phyloP scores from a whole-genome alignment of 2,329 filamentous ascomycete species.

The Passalora sequoiae region DNA sequence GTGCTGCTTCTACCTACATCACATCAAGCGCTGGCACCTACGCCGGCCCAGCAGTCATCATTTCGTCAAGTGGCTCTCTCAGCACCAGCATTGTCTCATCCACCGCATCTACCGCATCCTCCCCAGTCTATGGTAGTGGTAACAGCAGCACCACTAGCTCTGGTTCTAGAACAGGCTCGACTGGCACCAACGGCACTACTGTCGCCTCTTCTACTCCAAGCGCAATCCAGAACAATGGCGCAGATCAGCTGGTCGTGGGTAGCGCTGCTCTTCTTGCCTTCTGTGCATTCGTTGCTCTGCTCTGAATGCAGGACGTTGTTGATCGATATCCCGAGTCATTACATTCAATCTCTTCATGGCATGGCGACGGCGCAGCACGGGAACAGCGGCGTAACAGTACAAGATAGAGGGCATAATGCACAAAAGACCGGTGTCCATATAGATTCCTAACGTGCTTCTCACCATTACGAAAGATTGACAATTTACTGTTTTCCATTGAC shows the following conservation, averaged over 20 bases:
- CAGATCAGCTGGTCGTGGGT: slow-evolving; percentile 47
- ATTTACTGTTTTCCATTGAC: too few relatives aligned
- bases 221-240: slow-evolving; percentile 35
- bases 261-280: slow-evolving; percentile 36
- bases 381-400: too few relatives aligned
- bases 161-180: not conserved
- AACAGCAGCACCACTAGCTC: slow-evolving; percentile 1
- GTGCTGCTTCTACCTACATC: not conserved
- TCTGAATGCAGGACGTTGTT: too few relatives aligned
- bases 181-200: slow-evolving; percentile 1
- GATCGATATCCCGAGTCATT: too few relatives aligned
- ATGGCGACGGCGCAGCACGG: too few relatives aligned
- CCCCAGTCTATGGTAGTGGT: not conserved
- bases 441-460: too few relatives aligned
- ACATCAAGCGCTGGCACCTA: not conserved
- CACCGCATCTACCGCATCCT: not conserved
- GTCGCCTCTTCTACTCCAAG: slow-evolving; percentile 4
- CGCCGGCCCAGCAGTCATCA: too few relatives aligned
- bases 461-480: too few relatives aligned
- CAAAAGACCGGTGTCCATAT: too few relatives aligned
- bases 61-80: not conserved
- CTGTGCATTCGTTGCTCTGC: slow-evolving; percentile 15
- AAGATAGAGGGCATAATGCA: too few relatives aligned
- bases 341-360: too few relatives aligned
- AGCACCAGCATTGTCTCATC: not conserved